Base-by-base conservation (phyloP, 768 basidiomycete genomes). In the Artomyces pyxidatus region DNA sequence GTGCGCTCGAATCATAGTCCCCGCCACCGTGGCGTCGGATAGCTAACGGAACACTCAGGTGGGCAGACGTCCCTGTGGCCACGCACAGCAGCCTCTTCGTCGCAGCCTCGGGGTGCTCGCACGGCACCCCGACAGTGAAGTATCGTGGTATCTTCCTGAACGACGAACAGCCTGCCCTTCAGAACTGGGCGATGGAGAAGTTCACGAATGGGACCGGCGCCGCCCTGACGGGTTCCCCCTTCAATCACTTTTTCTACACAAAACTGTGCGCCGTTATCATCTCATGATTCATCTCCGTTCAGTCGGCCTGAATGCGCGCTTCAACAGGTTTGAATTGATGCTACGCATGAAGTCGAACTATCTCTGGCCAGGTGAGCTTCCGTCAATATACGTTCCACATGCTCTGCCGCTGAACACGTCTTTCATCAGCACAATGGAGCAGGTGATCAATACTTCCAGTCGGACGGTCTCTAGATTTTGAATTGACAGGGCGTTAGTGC, bases 141-240 rank as follows among this genome's bases (percentile, higher is more conserved):
- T 85, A 81, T 56, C 75, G 84, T 28, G 85, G 78, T 12, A 75
- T 85, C 37, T 83, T 88, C 68, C 64, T 88, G 53, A 88, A 88
- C 59, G 84, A 88, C 55, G 85, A 88, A 60, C 80, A 84, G 57
- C 85, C 85, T 7, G 77, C 78, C 25, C 60, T 86, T 44, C 77
- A 80, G 54, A 80, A 76, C 55, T 88, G 85, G 85, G 85, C 82
- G 12, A 68, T 72, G 54, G 78, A 78, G 52, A 80, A 78, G 55
- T 85, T 81, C 61, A 81, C 78, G 9, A 81, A 83, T 50, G 80
- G 79, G 2, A 77, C 78, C 4, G 78, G 78, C 6, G 65, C 72
- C 0, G 46, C 66, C 1, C 61, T 70, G 26, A 71, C 74, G 0
- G 71, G 72, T 17, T 75, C 76, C 3, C 80, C 82, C 1, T 83